Conservation (phyloP, 306 rosid genomes). For the Ammopiptanthus mongolicus region DNA sequence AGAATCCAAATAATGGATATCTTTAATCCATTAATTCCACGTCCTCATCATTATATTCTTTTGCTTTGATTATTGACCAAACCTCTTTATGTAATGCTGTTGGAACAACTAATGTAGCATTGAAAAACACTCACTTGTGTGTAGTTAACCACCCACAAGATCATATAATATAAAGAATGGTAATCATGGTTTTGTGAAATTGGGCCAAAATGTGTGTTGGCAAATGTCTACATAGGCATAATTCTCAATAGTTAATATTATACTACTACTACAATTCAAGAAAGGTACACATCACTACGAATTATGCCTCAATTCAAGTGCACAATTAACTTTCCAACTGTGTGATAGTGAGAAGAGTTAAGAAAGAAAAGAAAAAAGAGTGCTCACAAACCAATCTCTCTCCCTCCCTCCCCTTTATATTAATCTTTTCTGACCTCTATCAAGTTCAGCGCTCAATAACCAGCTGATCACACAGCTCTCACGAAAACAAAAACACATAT, state of each 20-base stretch:
- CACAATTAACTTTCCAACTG: conserved; percentile 28
- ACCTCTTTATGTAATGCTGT: neutral
- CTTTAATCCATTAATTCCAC: neutral
- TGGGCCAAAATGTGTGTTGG: neutral
- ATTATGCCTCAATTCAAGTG: neutral
- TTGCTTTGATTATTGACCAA: neutral
- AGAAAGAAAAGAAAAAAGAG: conserved; percentile 20
- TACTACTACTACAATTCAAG: neutral
- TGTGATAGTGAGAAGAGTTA: conserved; percentile 13
- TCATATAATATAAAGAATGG: neutral
- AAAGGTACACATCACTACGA: neutral
- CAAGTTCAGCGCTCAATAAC: conserved; percentile 45
- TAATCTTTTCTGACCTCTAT: conserved; percentile 14
- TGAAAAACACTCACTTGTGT: neutral
- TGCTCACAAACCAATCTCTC: conserved; percentile 46
- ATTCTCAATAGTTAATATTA: neutral
- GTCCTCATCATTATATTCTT: neutral
- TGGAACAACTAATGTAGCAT: neutral
- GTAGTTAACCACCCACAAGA: neutral
- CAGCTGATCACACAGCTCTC: conserved; percentile 24
- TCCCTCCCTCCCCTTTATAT: conserved; percentile 32
- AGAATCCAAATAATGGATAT: too few relatives aligned
- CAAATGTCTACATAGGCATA: neutral
- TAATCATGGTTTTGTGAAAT: neutral
- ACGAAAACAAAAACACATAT: conserved; percentile 29